Evolutionary conservation across 2,329 filamentous ascomycete genomes (phyloP), one percentile per base, ranked within the genome.

Genomic region (Cladosporium sp.): DNA sequence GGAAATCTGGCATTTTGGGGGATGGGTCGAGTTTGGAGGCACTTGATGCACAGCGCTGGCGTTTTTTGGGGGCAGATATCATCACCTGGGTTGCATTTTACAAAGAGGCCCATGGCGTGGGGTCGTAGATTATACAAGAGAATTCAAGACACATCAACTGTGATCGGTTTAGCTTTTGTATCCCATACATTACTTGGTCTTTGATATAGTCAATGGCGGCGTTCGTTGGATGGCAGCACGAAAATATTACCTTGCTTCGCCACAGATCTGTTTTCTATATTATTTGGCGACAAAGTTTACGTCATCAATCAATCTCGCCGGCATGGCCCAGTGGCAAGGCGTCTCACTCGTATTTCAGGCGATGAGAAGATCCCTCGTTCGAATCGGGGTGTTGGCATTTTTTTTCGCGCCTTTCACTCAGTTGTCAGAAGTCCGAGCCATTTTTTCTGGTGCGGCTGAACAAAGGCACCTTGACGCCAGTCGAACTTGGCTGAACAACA

Each of bases 331-430:
- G 53, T 49, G 53, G 53, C 52, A 54, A 31, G 32, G 53, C 53
- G 49, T 46, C 35, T 43, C 43, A 55, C 43, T 52, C 48, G 53
- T 55, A 52, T 32, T 5, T 41, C 28, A 18, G 5, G 52, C 13
- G 10, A 55, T 55, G 53, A 52, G 43, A 55, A 55, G 53, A 55
- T 55, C 53, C 14, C 40, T 41, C 9, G 53, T 55, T 55, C 53
- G 43, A 55, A 46, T 55, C 53, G n/a, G 53, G 33, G 34, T 32
- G 9, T 3, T 22, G 28, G 53, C 53, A 54, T 44, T 2, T 37
- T 22, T 16, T 46, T 22, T 37, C 4, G 43, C 9, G 11, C 28
- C 16, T 37, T 10, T n/a, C n/a, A n/a, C 22, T 22, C 22, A 22
- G 4, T 7, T 3, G 7, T 28, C 22, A 28, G 22, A 5, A 2